Evolutionary conservation across 176 grass and related monocot genomes (phyloP).

Genomic region (Miscanthus lutarioriparius): DNA sequence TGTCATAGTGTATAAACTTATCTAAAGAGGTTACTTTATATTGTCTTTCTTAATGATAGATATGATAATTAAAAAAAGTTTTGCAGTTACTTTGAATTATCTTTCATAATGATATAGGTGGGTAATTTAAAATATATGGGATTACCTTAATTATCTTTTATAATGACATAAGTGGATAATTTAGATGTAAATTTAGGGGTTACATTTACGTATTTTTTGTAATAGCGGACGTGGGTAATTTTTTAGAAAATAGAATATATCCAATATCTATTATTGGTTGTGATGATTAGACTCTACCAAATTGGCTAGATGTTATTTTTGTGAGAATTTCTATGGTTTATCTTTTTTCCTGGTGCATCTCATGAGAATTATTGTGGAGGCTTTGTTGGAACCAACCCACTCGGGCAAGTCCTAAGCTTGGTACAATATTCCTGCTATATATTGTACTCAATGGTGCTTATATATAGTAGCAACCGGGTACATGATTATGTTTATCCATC

Average conservation of each 20-base stretch:
- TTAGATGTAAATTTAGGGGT: too few relatives aligned
- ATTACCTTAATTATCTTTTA: too few relatives aligned
- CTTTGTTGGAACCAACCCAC: background rate
- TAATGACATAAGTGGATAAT: too few relatives aligned
- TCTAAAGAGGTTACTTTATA: background rate
- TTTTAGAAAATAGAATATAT: background rate
- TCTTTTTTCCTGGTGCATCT: too few relatives aligned
- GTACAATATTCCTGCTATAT: background rate
- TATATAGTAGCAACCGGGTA: background rate
- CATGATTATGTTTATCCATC: background rate
- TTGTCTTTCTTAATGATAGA: background rate
- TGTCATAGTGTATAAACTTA: background rate
- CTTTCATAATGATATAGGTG: background rate
- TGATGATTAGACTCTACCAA: background rate
- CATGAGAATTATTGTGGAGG: background rate
- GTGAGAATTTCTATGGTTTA: background rate
- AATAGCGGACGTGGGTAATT: too few relatives aligned
- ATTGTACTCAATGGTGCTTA: background rate
- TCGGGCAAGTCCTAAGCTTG: background rate
- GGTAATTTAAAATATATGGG: too few relatives aligned
- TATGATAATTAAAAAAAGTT: background rate
- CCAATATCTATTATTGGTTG: background rate
- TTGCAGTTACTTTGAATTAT: background rate
- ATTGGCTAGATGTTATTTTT: background rate
- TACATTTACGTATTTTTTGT: too few relatives aligned